Evolutionary conservation across 176 grass and related monocot species (phyloP).

Genomic region (Alloteropsis semialata): DNA sequence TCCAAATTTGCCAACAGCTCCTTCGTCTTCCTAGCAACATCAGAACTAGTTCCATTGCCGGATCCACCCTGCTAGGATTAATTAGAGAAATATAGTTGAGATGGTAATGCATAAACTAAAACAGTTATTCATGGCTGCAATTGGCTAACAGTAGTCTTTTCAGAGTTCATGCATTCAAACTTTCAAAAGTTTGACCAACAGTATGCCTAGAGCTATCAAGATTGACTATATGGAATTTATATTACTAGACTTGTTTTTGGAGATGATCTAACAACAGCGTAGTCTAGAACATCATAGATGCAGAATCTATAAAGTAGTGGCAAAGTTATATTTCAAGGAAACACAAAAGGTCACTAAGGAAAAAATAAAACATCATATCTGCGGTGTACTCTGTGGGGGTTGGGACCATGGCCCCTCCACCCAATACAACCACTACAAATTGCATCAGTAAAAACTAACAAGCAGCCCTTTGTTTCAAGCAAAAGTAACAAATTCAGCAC

Average conservation of each 20-base stretch:
- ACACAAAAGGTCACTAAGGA: not conserved
- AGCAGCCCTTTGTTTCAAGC: not conserved
- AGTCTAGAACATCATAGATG: not conserved
- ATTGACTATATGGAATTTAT: not conserved
- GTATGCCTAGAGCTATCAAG: not conserved
- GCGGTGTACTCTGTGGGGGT: not conserved
- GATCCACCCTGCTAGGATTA: slow-evolving; percentile 14
- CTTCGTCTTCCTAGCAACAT: not conserved
- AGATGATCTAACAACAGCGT: not conserved
- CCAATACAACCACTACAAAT: no score
- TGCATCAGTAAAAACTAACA: not conserved
- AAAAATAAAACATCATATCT: not conserved
- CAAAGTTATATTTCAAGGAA: not conserved
- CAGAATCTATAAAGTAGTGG: not conserved
- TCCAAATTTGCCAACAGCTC: not conserved
- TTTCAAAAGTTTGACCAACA: not conserved
- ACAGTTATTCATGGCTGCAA: no score
- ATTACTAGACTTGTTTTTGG: not conserved
- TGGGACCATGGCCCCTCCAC: no score
- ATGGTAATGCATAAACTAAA: not conserved
- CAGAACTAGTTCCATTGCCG: no score
- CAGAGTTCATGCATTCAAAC: not conserved
- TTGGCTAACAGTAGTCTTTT: not conserved
- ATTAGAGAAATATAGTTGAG: slow-evolving; percentile 5
- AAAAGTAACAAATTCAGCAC: not conserved